Percentiles rank a stretch among this genome's conserved stretches.
phyloP scores from a whole-genome alignment of 441 rosid species.

The Erodium texanum region DNA sequence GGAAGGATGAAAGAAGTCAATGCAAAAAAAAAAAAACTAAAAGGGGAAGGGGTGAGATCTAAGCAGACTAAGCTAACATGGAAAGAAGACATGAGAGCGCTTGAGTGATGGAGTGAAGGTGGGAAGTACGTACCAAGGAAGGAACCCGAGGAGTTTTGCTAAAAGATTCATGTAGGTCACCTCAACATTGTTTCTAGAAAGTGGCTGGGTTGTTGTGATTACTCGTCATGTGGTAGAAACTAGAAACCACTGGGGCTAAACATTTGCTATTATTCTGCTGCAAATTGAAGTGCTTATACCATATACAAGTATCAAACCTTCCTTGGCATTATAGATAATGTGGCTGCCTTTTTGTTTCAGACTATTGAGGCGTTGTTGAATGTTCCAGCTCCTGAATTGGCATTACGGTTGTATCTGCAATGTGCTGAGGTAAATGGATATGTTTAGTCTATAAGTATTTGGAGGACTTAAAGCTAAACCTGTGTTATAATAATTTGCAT shows the following conservation, averaged over 20 bases:
- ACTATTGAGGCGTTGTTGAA: slow-evolving; percentile 64
- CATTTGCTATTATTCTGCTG: background rate
- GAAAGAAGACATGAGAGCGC: background rate
- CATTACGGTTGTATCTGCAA: slow-evolving; percentile 74
- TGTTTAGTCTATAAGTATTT: slow-evolving; percentile 6
- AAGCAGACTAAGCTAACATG: background rate
- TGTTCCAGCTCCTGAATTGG: slow-evolving; percentile 84
- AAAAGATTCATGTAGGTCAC: background rate
- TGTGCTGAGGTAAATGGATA: slow-evolving; percentile 78
- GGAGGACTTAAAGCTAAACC: slow-evolving; percentile 15
- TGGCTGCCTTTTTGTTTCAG: slow-evolving; percentile 31
- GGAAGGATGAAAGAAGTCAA: background rate
- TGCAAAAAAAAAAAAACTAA: background rate
- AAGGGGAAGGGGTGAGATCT: background rate
- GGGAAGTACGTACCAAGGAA: background rate
- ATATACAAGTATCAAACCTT: background rate
- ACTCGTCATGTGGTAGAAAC: slow-evolving; percentile 2
- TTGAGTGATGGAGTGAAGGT: background rate
- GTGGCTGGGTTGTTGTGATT: background rate
- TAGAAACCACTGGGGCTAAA: slow-evolving; percentile 8
- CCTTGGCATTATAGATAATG: slow-evolving; percentile 7
- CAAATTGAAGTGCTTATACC: background rate
- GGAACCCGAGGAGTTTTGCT: background rate
- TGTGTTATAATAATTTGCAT: slow-evolving; percentile 10
- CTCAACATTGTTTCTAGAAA: background rate